These are phyloP conservation scores for Oehlia diaphana DNA, from an alignment of 192 early-diverging fungal genomes.

Conservation along the genomic window DNA sequence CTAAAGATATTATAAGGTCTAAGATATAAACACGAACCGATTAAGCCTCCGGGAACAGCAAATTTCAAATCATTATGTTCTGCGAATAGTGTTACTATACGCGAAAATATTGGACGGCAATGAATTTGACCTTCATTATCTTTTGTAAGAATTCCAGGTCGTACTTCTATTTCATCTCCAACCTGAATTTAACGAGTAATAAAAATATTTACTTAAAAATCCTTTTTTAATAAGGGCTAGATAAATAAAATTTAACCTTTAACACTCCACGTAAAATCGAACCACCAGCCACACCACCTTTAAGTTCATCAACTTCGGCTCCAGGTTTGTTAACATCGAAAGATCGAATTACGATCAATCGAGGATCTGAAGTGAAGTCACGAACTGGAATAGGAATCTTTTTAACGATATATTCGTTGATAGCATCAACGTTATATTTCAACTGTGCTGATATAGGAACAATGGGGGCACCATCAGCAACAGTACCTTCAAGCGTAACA, in stretches of 20 bases:
- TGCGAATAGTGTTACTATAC: conserved; percentile 84
- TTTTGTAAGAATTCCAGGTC: conserved; percentile 91
- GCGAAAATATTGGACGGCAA: conserved; percentile 86
- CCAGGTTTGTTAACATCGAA: conserved; percentile 99
- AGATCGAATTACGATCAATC: conserved; percentile 96
- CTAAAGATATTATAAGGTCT: not conserved
- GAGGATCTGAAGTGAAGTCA: conserved; percentile 88
- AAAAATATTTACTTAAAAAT: not conserved
- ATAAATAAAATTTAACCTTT: conserved; percentile 39
- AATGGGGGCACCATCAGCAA: conserved; percentile 93
- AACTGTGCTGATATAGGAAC: conserved; percentile 98
- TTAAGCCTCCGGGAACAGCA: conserved; percentile 99
- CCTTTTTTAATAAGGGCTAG: not conserved
- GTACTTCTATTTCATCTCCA: conserved; percentile 95
- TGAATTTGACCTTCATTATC: conserved; percentile 80
- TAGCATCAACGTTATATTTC: conserved; percentile 97
- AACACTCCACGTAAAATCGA: conserved; percentile 91
- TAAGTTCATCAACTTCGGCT: conserved; percentile 85
- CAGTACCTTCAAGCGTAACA: conserved; percentile 52
- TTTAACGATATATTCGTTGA: conserved; percentile 97
- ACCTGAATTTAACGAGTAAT: conserved; percentile 44
- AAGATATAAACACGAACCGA: conserved; percentile 53
- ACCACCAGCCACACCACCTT: conserved; percentile 98
- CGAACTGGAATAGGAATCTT: conserved; percentile 92
- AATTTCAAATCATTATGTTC: conserved; percentile 92